These are phyloP conservation scores for Talaromyces proteolyticus DNA, from an alignment of 495 filamentous ascomycete genomes.

Conservation along the genomic window DNA sequence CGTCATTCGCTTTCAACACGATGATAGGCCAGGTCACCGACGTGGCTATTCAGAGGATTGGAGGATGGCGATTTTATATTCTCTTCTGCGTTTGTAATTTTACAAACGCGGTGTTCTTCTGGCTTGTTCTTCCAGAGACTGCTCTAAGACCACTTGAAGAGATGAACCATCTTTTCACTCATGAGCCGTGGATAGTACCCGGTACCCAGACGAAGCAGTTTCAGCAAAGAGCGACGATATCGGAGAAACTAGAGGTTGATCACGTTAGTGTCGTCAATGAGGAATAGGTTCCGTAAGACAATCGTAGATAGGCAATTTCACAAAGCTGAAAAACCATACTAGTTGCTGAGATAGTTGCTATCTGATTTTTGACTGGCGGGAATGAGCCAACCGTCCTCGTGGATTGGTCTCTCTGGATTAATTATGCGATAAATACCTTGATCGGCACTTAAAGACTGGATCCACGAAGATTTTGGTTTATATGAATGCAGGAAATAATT, in stretches of 20 bases:
- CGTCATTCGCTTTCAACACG: constrained; percentile 64
- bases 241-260: background rate
- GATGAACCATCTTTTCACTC: constrained; percentile 65
- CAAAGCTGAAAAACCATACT: too few relatives aligned
- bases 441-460: too few relatives aligned
- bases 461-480: too few relatives aligned
- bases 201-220: background rate
- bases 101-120: constrained; percentile 59
- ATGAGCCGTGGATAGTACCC: constrained; percentile 58
- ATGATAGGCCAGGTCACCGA: constrained; percentile 67
- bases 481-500: too few relatives aligned
- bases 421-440: too few relatives aligned
- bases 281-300: background rate
- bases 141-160: constrained; percentile 60
- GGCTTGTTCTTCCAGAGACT: constrained; percentile 58
- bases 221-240: background rate
- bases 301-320: background rate
- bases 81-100: constrained; percentile 51
- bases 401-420: too few relatives aligned
- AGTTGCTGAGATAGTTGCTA: too few relatives aligned
- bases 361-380: too few relatives aligned
- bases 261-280: background rate
- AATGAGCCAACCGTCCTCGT: too few relatives aligned
- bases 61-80: constrained; percentile 49
- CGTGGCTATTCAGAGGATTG: constrained; percentile 42